Evolutionary conservation across 139 green algal species (phyloP), one percentile per base, ranked within the genome.

Genomic region (Haematococcus lacustris): DNA sequence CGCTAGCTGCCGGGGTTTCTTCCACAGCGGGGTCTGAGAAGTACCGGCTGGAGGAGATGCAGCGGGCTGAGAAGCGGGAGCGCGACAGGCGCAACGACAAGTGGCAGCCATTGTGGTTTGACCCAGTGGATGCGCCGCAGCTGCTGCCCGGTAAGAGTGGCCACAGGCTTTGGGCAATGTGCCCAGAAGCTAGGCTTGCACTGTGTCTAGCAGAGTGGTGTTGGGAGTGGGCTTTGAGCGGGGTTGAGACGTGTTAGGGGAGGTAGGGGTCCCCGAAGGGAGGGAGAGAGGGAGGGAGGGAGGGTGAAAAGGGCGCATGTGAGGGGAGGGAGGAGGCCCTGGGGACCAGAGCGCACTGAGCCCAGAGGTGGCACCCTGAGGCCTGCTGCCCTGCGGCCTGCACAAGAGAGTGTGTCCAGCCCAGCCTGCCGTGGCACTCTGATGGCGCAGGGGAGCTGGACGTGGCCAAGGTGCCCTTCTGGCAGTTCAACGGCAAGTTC

Each of bases 91-190:
- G 69, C 23, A 76, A 76, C 9, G 85, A 89, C 23, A 35, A 13
- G 9, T 97, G 92, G 92, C 34, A 50, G 70, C 86, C 92, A 13
- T 79, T 84, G 30, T 97, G 87, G 86, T 97, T 96, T 72, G 59
- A 51, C 0, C 61, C 38, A 23, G 75, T 81, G 61, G 75, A 79
- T 3, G 38, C 43, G 21, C 33, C 69, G 67, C 69, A 76, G 68
- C 40, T 79, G 51, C 41, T 79, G 32, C 33, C 33, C 53, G 57
- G 67, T 66, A 60, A 51, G 67, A 26, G n/a, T 21, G 17, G 21
- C 43, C 43, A 53, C 9, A 53, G 43, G 9, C 43, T n/a, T n/a
- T n/a, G n/a, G n/a, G n/a, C n/a, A n/a, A n/a, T n/a, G n/a, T n/a
- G n/a, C n/a, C n/a, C n/a, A n/a, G n/a, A n/a, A n/a, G n/a, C n/a